Evolutionary conservation across 495 filamentous ascomycete species (phyloP).

Genomic region (Lophiostoma macrostomum): DNA sequence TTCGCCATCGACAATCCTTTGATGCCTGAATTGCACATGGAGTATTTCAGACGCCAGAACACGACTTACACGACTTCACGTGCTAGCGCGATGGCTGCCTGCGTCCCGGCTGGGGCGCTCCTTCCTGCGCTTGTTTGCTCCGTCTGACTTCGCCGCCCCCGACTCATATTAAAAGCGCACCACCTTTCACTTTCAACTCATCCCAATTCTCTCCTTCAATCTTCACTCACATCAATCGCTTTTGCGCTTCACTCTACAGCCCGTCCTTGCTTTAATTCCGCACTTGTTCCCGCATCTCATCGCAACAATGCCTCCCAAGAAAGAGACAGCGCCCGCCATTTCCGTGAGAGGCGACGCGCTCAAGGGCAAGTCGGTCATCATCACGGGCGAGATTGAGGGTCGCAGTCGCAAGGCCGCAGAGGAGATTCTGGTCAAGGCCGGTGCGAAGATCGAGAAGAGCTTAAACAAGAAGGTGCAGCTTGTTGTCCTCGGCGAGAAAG

Average conservation of each 20-base stretch:
- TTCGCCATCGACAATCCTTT: background rate
- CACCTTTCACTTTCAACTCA: too few relatives aligned
- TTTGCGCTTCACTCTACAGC: too few relatives aligned
- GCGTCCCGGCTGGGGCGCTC: background rate
- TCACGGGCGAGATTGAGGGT: slow-evolving; percentile 23
- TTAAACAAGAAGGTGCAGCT: slow-evolving; percentile 28
- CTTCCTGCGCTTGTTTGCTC: too few relatives aligned
- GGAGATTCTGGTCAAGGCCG: slow-evolving; percentile 19
- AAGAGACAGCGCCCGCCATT: slow-evolving; percentile 4
- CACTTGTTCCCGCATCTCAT: background rate
- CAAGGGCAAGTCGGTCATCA: slow-evolving; percentile 16
- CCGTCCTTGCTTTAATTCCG: background rate
- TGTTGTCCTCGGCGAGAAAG: slow-evolving; percentile 13
- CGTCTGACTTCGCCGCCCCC: background rate
- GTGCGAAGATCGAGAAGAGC: slow-evolving; percentile 22
- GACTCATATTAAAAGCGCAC: too few relatives aligned
- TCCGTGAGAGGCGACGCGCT: slow-evolving; percentile 11
- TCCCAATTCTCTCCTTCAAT: too few relatives aligned
- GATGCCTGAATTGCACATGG: background rate
- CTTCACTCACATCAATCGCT: background rate
- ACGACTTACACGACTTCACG: slow-evolving; percentile 3
- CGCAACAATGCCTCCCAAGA: slow-evolving; percentile 18
- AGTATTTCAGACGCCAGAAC: background rate
- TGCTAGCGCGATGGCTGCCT: slow-evolving; percentile 2
- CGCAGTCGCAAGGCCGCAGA: slow-evolving; percentile 11